These are phyloP conservation scores for Barnettozyma sp. DNA, from an alignment of 805 yeast genomes.

Conservation along the genomic window DNA sequence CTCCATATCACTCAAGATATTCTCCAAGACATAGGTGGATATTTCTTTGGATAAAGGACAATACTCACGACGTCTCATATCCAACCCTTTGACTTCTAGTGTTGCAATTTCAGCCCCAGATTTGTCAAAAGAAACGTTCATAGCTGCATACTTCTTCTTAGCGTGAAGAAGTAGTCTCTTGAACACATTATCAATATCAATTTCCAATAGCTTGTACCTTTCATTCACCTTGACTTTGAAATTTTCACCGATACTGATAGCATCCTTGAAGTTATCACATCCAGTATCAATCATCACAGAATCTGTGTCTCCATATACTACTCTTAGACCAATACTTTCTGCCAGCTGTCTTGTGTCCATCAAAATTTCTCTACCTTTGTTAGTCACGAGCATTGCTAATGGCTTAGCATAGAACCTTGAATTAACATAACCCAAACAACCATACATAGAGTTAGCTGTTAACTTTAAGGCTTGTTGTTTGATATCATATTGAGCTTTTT, in stretches of 20 bases:
- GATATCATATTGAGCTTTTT: slow-evolving; percentile 82
- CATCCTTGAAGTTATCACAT: slow-evolving; percentile 58
- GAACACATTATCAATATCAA: slow-evolving; percentile 92
- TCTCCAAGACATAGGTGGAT: slow-evolving; percentile 66
- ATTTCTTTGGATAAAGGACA: slow-evolving; percentile 89
- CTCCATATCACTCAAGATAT: slow-evolving; percentile 64
- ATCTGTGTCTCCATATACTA: slow-evolving; percentile 97
- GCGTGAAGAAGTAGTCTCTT: slow-evolving; percentile 78
- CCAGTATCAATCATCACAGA: slow-evolving; percentile 98
- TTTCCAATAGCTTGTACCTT: slow-evolving; percentile 78
- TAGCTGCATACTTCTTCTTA: slow-evolving; percentile 97
- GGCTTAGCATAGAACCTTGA: slow-evolving; percentile 96
- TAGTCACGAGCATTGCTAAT: slow-evolving; percentile 90
- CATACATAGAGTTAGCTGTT: slow-evolving; percentile 99
- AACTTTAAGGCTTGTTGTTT: slow-evolving; percentile 93
- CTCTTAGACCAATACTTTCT: slow-evolving; percentile 73
- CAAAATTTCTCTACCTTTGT: slow-evolving; percentile 90
- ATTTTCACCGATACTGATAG: slow-evolving; percentile 73
- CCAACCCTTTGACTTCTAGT: slow-evolving; percentile 92
- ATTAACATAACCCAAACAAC: slow-evolving; percentile 88
- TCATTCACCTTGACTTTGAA: slow-evolving; percentile 85
- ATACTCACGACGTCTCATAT: slow-evolving; percentile 94
- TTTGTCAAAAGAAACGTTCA: slow-evolving; percentile 48
- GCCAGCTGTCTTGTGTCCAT: slow-evolving; percentile 92
- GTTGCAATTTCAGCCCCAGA: slow-evolving; percentile 49